Evolutionary conservation across 1,284 basidiomycete species (phyloP), one percentile per base, ranked within the genome.

Genomic region (Pterula multifida): DNA sequence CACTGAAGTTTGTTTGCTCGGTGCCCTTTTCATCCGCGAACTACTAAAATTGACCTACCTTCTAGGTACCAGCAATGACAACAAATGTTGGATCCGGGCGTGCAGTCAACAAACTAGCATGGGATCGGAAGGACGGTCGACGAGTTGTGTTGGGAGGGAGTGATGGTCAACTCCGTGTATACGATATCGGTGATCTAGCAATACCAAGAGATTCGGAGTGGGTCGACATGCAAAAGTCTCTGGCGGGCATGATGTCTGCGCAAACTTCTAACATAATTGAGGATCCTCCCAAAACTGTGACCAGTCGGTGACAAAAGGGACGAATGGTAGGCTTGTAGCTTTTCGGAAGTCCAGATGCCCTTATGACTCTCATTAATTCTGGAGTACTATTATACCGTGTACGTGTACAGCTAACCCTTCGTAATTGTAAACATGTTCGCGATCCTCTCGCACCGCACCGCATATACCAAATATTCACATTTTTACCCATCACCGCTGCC

Each of bases 11-110:
- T 52, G 83, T 68, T 6, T 21, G 9, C 13, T 45, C 42, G 48
- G n/a, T 47, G 47, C 21, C 50, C 50, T 3, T 39, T 50, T 46
- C 47, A 48, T 42, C 48, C 44, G 45, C 26, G 48, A 44, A 53
- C 42, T 49, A 55, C 26, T 58, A 15, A 28, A 25, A 15, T 22
- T 50, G 48, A 46, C 48, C 26, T 52, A 47, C 21, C 49, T 44
- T 24, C 13, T 57, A 91, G 89, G 87, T 92, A 0, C 87, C 90
- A 17, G 75, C 80, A 12, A 81, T 90, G 17, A 85, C 85, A 3
- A 90, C 87, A 4, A 72, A 65, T 21, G 81, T 86, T 21, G 78
- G 78, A 23, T 76, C 80, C 1, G 79, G 81, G 0, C 78, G 83
- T 3, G 93, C 92, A 9, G 78, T 47, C 4, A 47, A 81, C 63